These are phyloP conservation scores for Acrocalymma vagum DNA, from an alignment of 2,329 filamentous ascomycete genomes.

Conservation along the genomic window DNA sequence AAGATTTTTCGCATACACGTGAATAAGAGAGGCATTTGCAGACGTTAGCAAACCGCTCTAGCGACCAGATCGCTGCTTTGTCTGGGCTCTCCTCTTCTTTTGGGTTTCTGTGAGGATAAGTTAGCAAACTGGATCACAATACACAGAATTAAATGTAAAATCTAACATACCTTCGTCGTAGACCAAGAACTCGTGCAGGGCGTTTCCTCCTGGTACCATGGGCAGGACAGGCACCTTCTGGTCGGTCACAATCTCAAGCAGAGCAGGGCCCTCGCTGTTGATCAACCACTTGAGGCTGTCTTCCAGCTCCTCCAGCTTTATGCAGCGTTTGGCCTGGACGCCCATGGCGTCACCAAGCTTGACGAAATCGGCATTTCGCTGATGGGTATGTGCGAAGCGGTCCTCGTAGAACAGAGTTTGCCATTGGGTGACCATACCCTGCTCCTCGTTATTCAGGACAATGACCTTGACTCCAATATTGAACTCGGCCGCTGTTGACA, in stretches of 20 bases:
- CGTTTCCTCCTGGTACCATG: slow-evolving; percentile 91
- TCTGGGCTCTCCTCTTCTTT: slow-evolving; percentile 40
- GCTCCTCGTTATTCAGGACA: slow-evolving; percentile 95
- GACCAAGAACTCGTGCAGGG: slow-evolving; percentile 90
- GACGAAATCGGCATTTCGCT: slow-evolving; percentile 94
- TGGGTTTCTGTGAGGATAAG: slow-evolving; percentile 18
- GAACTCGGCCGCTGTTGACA: slow-evolving; percentile 92
- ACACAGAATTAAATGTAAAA: too few relatives aligned
- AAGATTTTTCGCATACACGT: too few relatives aligned
- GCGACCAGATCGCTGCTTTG: slow-evolving; percentile 36
- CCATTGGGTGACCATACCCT: slow-evolving; percentile 99
- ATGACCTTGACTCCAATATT: slow-evolving; percentile 97
- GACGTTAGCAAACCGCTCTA: too few relatives aligned
- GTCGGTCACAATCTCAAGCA: slow-evolving; percentile 92
- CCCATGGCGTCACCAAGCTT: slow-evolving; percentile 93
- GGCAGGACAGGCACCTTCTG: slow-evolving; percentile 92
- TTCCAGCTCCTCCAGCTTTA: slow-evolving; percentile 78
- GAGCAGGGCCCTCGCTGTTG: slow-evolving; percentile 81
- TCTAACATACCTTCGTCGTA: slow-evolving; percentile 77
- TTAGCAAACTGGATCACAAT: slow-evolving; percentile 9
- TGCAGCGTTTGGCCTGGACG: slow-evolving; percentile 75
- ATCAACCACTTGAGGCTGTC: slow-evolving; percentile 89
- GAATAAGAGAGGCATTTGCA: too few relatives aligned
- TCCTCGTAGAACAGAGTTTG: slow-evolving; percentile 98
- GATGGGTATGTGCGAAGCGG: slow-evolving; percentile 90